Percentiles rank a stretch among this genome's conserved stretches.
These are phyloP conservation scores for Globisporangium recalcitrans DNA, from an alignment of 352 stramenopile genomes.

Conservation along the genomic window DNA sequence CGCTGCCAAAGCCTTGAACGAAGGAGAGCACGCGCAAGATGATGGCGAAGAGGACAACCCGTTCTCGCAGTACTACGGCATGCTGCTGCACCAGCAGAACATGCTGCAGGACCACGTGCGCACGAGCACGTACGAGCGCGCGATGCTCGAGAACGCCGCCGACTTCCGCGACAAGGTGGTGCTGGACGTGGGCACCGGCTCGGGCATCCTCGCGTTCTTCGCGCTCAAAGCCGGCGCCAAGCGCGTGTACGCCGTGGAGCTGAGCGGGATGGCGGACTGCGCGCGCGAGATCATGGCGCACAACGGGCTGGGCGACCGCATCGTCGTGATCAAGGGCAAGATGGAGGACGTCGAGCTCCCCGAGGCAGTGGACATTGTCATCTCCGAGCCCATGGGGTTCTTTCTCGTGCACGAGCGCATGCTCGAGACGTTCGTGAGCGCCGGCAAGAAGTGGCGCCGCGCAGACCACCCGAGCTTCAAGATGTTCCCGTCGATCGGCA, in stretches of 20 bases:
- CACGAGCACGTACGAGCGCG: conserved; percentile 97
- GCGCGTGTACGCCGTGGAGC: conserved; percentile 93
- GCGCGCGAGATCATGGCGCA: conserved; percentile 90
- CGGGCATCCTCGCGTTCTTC: conserved; percentile 98
- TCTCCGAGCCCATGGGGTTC: conserved; percentile 99
- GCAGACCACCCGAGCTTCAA: conserved; percentile 44
- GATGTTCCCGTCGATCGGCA: conserved; percentile 97
- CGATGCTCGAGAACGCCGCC: conserved; percentile 94
- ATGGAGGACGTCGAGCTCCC: conserved; percentile 96
- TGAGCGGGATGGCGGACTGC: conserved; percentile 98
- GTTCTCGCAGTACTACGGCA: conserved; percentile 93
- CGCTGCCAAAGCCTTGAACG: neutral
- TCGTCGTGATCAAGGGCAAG: conserved; percentile 96
- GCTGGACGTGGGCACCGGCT: conserved; percentile 98
- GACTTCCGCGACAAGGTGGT: conserved; percentile 98
- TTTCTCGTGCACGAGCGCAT: conserved; percentile 99
- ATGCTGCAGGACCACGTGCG: conserved; percentile 99
- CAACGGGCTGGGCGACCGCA: conserved; percentile 94
- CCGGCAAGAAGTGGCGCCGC: conserved; percentile 94
- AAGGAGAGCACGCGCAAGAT: neutral
- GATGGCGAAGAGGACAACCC: conserved; percentile 78
- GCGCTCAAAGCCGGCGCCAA: conserved; percentile 95
- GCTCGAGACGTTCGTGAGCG: conserved; percentile 96
- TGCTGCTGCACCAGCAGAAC: conserved; percentile 99
- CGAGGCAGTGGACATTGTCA: conserved; percentile 97